Conservation (phyloP, 2,329 filamentous ascomycete genomes). For the Aspergillus sojae region DNA sequence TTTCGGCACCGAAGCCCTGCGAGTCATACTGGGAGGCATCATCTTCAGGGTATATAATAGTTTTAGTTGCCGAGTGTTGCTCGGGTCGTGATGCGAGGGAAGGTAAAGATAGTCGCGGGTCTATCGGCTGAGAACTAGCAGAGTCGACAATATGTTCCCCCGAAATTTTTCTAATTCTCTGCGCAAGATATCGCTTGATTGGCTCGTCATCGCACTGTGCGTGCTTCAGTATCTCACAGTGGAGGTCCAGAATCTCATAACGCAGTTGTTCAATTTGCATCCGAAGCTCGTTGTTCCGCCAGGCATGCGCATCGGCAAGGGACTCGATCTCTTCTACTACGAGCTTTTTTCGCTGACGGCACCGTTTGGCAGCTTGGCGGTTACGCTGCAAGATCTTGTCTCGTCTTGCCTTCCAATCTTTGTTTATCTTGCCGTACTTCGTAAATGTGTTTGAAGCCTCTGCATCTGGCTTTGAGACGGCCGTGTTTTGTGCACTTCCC, state of each 20-base stretch:
- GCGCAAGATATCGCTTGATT: not conserved
- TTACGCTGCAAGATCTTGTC: not conserved
- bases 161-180: not conserved
- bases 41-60: too few species aligned
- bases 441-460: not conserved
- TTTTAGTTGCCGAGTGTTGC: not conserved
- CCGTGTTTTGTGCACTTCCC: not conserved
- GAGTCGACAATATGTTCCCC: not conserved
- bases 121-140: not conserved
- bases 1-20: not conserved
- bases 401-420: not conserved
- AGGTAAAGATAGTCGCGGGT: not conserved
- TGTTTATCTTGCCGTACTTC: too few species aligned
- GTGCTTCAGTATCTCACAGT: not conserved
- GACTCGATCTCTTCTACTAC: not conserved
- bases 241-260: not conserved
- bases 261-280: not conserved
- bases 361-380: not conserved
- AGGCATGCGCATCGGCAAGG: not conserved
- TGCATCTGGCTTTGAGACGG: not conserved
- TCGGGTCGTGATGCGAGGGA: not conserved
- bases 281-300: not conserved
- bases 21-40: not conserved
- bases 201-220: constrained; percentile 1
- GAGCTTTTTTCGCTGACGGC: not conserved